Evolutionary conservation across 768 basidiomycete genomes (phyloP).

Genomic region (Paxillus ammoniavirescens): DNA sequence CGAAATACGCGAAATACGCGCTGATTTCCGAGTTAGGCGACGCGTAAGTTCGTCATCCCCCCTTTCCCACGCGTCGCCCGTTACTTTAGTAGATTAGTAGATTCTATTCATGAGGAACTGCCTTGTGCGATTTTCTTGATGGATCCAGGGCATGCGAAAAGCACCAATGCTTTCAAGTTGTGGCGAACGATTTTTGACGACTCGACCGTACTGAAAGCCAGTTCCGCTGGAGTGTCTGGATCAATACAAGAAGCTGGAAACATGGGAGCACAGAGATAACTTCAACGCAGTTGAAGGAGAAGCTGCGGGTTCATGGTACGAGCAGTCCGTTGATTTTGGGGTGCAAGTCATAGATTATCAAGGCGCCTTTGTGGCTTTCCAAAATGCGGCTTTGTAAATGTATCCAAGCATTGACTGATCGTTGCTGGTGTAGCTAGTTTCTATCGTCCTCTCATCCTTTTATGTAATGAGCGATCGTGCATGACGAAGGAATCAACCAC

Average conservation of each 20-base stretch:
- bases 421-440: conserved; percentile 87
- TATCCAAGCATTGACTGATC: conserved; percentile 79
- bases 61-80: too few relatives aligned
- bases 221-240: background rate
- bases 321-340: too few relatives aligned
- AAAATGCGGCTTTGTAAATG: conserved; percentile 82
- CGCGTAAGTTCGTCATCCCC: too few relatives aligned
- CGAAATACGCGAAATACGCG: too few relatives aligned
- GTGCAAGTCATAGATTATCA: background rate
- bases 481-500: conserved; percentile 23
- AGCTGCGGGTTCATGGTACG: background rate
- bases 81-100: too few relatives aligned
- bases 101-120: too few relatives aligned
- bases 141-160: too few relatives aligned
- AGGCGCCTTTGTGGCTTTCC: conserved; percentile 60
- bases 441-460: conserved; percentile 78
- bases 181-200: background rate
- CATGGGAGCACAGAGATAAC: background rate
- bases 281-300: background rate
- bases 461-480: background rate
- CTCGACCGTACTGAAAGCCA: background rate
- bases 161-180: too few relatives aligned
- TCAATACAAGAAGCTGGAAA: background rate
- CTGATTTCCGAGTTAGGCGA: too few relatives aligned
- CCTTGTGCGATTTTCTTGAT: too few relatives aligned